Conservation (phyloP, 2,329 filamentous ascomycete species). For the Aspergillus carbonarius region DNA sequence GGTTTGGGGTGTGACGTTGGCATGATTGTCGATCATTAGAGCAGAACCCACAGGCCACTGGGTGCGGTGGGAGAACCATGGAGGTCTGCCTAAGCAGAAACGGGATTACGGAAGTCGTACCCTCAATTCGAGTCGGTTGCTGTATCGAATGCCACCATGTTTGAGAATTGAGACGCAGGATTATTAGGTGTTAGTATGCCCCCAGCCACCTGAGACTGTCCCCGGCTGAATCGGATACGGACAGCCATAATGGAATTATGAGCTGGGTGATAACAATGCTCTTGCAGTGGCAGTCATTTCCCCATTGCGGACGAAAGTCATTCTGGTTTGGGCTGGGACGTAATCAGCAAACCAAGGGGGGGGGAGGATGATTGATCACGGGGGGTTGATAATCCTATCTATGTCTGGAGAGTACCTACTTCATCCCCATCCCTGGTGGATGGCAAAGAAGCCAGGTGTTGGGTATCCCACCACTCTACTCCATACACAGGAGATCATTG, state of each 20-base stretch:
- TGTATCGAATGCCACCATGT: neutral
- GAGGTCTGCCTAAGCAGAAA: too few species aligned
- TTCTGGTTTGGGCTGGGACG: neutral
- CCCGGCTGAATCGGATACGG: neutral
- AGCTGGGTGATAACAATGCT: neutral
- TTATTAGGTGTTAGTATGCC: neutral
- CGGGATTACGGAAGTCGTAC: neutral
- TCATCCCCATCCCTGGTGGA: neutral
- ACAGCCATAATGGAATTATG: neutral
- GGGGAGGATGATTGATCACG: too few species aligned
- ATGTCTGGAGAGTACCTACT: neutral
- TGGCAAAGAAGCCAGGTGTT: neutral
- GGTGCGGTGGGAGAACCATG: too few species aligned
- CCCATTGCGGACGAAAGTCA: neutral
- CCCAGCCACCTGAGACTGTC: neutral
- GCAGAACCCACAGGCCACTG: neutral
- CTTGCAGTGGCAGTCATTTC: neutral
- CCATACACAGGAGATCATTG: neutral
- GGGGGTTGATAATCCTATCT: too few species aligned
- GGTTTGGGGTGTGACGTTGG: constrained; percentile 11
- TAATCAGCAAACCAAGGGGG: neutral
- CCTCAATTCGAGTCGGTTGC: neutral
- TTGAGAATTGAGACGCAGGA: neutral
- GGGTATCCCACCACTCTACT: neutral
- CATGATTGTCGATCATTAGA: neutral